Conservation (phyloP, 257 asterid genomes). For the Solanum acaule region DNA sequence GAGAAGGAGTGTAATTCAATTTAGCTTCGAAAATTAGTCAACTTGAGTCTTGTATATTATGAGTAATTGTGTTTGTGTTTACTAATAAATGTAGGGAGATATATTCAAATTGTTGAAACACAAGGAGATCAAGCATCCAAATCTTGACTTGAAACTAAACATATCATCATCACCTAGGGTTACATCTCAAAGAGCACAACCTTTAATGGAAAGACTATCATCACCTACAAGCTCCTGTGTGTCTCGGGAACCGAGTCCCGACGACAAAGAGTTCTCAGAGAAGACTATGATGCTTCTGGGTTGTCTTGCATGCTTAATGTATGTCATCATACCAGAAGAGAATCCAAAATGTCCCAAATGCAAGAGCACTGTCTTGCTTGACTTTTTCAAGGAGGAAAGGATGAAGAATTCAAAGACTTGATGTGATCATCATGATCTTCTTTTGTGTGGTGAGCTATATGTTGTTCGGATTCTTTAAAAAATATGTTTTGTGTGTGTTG, state of each 20-base stretch:
- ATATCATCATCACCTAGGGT: conserved; percentile 31
- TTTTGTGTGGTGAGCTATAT: neutral
- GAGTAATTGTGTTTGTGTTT: neutral
- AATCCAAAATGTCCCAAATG: conserved; percentile 49
- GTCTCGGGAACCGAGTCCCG: conserved; percentile 28
- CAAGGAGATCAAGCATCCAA: conserved; percentile 6
- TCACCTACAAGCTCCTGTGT: conserved; percentile 41
- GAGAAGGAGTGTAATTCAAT: neutral
- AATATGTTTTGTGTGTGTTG: neutral
- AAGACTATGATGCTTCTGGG: conserved; percentile 37
- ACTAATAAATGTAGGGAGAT: neutral
- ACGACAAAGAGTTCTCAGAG: neutral
- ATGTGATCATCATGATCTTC: neutral
- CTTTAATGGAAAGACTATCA: conserved; percentile 3
- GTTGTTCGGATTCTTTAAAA: neutral
- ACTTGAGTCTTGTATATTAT: neutral
- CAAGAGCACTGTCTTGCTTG: conserved; percentile 55
- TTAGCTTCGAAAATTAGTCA: too few species aligned
- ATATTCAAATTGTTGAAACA: neutral
- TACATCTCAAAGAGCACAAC: neutral
- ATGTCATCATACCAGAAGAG: conserved; percentile 29
- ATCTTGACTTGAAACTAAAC: conserved; percentile 37
- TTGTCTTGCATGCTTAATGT: conserved; percentile 47
- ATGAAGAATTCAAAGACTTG: conserved; percentile 16
- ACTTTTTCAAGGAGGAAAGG: conserved; percentile 32